These are phyloP conservation scores for Elsinoe necatrix DNA, from an alignment of 2,329 filamentous ascomycete genomes.

Conservation along the genomic window DNA sequence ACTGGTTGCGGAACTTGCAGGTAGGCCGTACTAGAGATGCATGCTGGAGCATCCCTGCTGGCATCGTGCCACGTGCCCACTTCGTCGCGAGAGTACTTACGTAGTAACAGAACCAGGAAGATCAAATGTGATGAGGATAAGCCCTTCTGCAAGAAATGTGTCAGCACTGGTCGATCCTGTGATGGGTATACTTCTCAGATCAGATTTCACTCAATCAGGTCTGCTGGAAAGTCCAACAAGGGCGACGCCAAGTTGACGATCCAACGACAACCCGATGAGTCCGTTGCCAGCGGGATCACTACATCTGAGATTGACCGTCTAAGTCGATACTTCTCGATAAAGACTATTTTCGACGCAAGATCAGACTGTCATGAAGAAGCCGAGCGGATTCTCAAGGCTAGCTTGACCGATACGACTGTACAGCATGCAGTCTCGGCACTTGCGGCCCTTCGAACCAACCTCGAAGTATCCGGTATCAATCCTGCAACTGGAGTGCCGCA, in stretches of 20 bases:
- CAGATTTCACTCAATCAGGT: no score
- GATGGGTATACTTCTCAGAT: conserved; percentile 41
- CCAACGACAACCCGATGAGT: neutral
- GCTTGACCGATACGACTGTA: neutral
- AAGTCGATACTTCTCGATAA: neutral
- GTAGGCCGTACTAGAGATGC: neutral
- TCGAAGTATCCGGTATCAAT: neutral
- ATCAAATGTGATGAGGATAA: conserved; percentile 52
- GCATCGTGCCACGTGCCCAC: neutral
- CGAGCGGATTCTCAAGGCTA: neutral
- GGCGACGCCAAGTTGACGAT: neutral
- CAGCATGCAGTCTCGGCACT: neutral
- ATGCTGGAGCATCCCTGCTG: neutral
- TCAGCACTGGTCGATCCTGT: conserved; percentile 48
- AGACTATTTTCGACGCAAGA: neutral
- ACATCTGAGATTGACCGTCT: neutral
- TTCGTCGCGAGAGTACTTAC: neutral
- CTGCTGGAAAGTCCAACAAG: neutral
- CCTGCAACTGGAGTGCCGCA: neutral
- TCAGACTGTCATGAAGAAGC: neutral
- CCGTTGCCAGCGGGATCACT: neutral
- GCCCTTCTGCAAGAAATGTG: conserved; percentile 46
- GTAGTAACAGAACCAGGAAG: conserved; percentile 40
- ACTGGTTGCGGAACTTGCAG: neutral
- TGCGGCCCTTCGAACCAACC: neutral